Conservation (phyloP, 2,329 filamentous ascomycete genomes). For the Neofusicoccum sp. region DNA sequence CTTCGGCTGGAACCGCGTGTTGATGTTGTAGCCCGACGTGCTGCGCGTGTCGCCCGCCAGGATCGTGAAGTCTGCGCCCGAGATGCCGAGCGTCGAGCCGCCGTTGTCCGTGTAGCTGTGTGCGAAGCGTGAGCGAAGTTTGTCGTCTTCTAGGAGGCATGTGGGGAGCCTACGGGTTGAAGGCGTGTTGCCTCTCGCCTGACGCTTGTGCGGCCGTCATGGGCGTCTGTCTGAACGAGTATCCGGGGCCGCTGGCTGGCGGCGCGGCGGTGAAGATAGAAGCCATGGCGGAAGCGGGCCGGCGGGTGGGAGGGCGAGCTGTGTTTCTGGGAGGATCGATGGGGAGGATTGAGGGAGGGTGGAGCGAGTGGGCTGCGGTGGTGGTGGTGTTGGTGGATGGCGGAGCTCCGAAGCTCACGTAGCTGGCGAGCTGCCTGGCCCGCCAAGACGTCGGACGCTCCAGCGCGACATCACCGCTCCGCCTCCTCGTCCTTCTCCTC, state of each 20-base stretch:
- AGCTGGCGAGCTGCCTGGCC: conserved; percentile 19
- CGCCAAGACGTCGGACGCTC: conserved; percentile 15
- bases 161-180: conserved; percentile 73
- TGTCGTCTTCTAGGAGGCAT: neutral
- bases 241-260: conserved; percentile 55
- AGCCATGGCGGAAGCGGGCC: conserved; percentile 46
- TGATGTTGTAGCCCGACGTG: conserved; percentile 95
- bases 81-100: conserved; percentile 91
- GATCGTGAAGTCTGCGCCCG: conserved; percentile 90
- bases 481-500: neutral
- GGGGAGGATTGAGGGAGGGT: neutral
- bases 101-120: conserved; percentile 94
- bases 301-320: neutral
- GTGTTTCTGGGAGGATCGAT: neutral
- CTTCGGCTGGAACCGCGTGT: conserved; percentile 91
- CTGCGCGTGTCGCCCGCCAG: conserved; percentile 96
- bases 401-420: conserved; percentile 19
- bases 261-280: conserved; percentile 52
- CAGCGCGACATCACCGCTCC: conserved; percentile 14
- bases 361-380: neutral
- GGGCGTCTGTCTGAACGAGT: conserved; percentile 58
- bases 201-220: conserved; percentile 39
- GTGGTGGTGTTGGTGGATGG: conserved; percentile 1
- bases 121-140: conserved; percentile 19
- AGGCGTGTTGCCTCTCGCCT: conserved; percentile 68